Evolutionary conservation across 331 rosid species (phyloP).

Genomic region (Prunus yedoensis): DNA sequence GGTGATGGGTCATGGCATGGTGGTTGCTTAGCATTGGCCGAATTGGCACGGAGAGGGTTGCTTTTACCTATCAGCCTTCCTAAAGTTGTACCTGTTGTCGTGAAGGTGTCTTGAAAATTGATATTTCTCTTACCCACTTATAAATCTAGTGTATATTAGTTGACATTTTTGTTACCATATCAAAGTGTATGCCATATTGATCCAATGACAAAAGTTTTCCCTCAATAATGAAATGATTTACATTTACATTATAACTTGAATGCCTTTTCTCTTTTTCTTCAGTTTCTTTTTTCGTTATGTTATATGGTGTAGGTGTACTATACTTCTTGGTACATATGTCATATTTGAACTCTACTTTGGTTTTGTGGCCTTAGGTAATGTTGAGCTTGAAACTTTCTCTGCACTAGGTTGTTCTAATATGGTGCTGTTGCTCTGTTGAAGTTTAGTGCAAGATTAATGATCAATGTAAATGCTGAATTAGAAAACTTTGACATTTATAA

Average conservation of each 20-base stretch:
- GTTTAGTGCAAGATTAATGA: background rate
- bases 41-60: constrained; percentile 95
- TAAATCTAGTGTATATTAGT: background rate
- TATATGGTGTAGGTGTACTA: background rate
- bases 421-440: background rate
- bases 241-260: background rate
- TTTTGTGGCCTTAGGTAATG: background rate
- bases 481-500: no score
- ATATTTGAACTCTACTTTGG: background rate
- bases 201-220: background rate
- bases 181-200: background rate
- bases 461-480: background rate
- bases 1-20: constrained; percentile 99
- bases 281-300: background rate
- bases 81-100: constrained; percentile 81
- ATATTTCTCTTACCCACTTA: constrained; percentile 7
- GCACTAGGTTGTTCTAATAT: background rate
- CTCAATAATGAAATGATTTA: background rate
- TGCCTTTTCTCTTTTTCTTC: background rate
- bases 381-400: background rate
- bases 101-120: constrained; percentile 56
- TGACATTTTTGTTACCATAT: background rate
- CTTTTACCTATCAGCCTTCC: constrained; percentile 80
- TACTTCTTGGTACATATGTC: background rate
- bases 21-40: constrained; percentile 94